Evolutionary conservation across 2,329 filamentous ascomycete genomes (phyloP).

Genomic region (Lizonia empirigonia): DNA sequence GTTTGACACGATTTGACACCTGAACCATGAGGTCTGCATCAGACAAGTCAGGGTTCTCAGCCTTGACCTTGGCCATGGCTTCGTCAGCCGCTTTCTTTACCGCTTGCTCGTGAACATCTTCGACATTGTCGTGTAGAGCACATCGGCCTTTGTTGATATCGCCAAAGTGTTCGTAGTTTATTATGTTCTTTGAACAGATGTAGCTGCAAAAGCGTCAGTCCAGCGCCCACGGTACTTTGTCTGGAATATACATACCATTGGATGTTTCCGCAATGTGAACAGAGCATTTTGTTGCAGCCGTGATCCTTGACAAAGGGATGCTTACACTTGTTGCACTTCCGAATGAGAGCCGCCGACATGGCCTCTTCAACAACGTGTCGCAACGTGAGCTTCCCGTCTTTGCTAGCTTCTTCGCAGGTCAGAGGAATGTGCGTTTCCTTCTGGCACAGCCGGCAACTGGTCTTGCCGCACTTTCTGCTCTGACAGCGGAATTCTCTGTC

Average conservation of each 20-base stretch:
- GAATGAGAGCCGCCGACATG: slow-evolving; percentile 79
- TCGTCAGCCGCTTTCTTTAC: slow-evolving; percentile 65
- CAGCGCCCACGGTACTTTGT: too few species aligned
- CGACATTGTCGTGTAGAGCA: slow-evolving; percentile 68
- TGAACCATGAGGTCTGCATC: slow-evolving; percentile 62
- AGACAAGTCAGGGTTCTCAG: slow-evolving; percentile 66
- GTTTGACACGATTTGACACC: slow-evolving; percentile 60
- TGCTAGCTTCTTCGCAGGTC: slow-evolving; percentile 68
- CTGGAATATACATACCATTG: slow-evolving; percentile 58
- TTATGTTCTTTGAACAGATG: slow-evolving; percentile 69
- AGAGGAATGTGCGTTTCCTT: slow-evolving; percentile 72
- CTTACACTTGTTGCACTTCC: slow-evolving; percentile 74
- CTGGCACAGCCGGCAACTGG: slow-evolving; percentile 64
- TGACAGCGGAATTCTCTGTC: slow-evolving; percentile 77
- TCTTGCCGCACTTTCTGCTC: slow-evolving; percentile 66
- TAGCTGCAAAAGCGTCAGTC: slow-evolving; percentile 57
- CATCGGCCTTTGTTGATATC: slow-evolving; percentile 55
- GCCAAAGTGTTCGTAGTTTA: slow-evolving; percentile 73
- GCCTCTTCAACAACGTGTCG: slow-evolving; percentile 79
- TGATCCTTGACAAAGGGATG: slow-evolving; percentile 77
- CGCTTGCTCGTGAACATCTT: slow-evolving; percentile 67
- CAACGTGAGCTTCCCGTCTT: slow-evolving; percentile 64
- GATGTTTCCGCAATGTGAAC: slow-evolving; percentile 61
- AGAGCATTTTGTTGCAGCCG: slow-evolving; percentile 86
- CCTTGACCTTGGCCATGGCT: slow-evolving; percentile 60